Evolutionary conservation across 495 filamentous ascomycete genomes (phyloP), one percentile per base, ranked within the genome.

Genomic region (Aspergillus sclerotiicarbonarius): DNA sequence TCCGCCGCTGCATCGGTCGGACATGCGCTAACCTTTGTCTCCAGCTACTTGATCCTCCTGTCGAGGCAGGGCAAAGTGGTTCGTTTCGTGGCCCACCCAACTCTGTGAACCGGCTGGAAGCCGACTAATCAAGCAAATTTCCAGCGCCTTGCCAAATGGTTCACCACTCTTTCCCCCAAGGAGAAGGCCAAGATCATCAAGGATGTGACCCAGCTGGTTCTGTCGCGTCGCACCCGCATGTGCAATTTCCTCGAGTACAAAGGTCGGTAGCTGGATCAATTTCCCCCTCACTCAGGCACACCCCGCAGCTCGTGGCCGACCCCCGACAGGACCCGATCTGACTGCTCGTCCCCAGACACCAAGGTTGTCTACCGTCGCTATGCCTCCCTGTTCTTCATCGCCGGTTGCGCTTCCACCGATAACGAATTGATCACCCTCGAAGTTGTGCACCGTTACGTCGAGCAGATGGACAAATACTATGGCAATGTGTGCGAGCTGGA

Each of bases 391-490:
- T 99, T 97, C 81, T 98, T 99, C 80, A 97, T 99, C 70, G 92
- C 95, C 69, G 94, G 95, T 57, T 96, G 92, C 77, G 86, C 90
- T 31, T 90, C 92, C 15, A 90, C 88, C 52, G 94, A 98, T 68
- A 99, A 99, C 78, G 94, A 99, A 69, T 79, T 99, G 73, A 96
- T 98, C 71, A 96, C 90, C 32, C 88, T 99, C 62, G 94, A 99
- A 72, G 91, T 98, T 70, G 93, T 99, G 49, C 94, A 99, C 76
- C 90, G 94, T 64, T 98, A 97, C 72, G 94, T 98, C 50, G 94
- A 99, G 73, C 94, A 98, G 77, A 99, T 98, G 94, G 94, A 99
- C 82, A 99, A 98, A 72, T 99, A 98, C 81, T 99, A 99, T 71
- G 94, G 94, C 72, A 99, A 99, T 75, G 94, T 99, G 57, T 99